Conservation (phyloP, 1,284 basidiomycete genomes). For the Cerrena zonata region DNA sequence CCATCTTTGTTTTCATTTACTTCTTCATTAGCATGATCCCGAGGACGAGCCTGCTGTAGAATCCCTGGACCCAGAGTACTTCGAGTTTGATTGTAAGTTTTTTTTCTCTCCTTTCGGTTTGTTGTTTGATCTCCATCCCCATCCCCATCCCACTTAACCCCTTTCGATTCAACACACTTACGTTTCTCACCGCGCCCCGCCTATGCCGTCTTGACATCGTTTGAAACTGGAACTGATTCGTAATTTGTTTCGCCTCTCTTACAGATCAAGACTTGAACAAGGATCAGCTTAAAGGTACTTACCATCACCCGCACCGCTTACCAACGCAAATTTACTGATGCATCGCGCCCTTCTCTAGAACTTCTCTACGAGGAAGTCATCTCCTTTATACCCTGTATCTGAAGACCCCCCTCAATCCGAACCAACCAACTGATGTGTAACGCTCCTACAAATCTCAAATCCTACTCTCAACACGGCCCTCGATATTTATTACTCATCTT, state of each 20-base stretch:
- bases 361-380: conserved; percentile 30
- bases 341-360: conserved; percentile 13
- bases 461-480: too few species aligned
- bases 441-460: too few species aligned
- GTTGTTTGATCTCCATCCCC: too few species aligned
- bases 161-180: neutral
- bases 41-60: conserved; percentile 76
- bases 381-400: conserved; percentile 22
- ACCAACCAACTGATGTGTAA: too few species aligned
- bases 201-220: conserved; percentile 10
- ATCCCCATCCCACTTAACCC: too few species aligned
- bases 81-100: conserved; percentile 74
- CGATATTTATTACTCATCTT: too few species aligned
- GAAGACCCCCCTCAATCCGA: too few species aligned
- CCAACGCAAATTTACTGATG: too few species aligned
- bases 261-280: conserved; percentile 74
- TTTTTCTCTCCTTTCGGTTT: too few species aligned
- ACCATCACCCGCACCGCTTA: too few species aligned
- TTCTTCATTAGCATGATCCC: conserved; percentile 71
- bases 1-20: neutral
- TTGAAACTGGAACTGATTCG: conserved; percentile 1
- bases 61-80: conserved; percentile 76
- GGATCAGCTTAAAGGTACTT: conserved; percentile 57
- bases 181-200: neutral
- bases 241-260: neutral